Base-by-base conservation (phyloP, 164 flowering plant species). In the Saururus chinensis region DNA sequence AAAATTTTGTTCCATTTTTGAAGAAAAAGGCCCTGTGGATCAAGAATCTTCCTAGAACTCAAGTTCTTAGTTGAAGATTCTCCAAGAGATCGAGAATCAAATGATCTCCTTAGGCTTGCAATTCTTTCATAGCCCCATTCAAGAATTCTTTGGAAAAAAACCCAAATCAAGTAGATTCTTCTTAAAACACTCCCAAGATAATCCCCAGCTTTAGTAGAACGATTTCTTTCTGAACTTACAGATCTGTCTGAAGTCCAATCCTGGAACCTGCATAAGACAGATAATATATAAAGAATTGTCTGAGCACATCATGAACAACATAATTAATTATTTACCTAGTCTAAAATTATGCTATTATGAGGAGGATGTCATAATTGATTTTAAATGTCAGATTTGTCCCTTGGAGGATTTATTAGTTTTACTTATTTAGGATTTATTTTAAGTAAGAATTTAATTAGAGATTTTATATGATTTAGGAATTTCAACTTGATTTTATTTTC, bases 1-100 rank as follows among this genome's bases (percentile, higher is more conserved):
- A 92, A 92, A 67, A 88, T 79, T 76, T 83, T 92, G 63, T 92
- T 89, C 96, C 98, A 92, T 66, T 56, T 79, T 60, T 86, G 90
- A 63, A 93, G 84, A 71, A 85, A 87, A 16, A 79, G 51, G 17
- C 95, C 98, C 66, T 86, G 95, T 14, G 98, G 96, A 37, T 92
- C 95, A 66, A 89, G 83, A 67, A 86, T 63, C 66, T 69, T 82
- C 73, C 68, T 77, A 57, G 85, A 75, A 30, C 66, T 70, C 51
- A 73, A 64, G n/a, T 75, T 79, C 59, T 73, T 64, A 45, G 49
- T 12, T 12, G 63, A 57, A 10, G 57, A 17, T 57, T 70, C 71
- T 52, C 71, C 63, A n/a, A 64, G 55, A 25, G 84, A 76, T 68
- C 37, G 57, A 9, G 72, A 74, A 59, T 63, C 68, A 30, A 71